Evolutionary conservation across 1,284 basidiomycete genomes (phyloP).

Genomic region (Apiotrichum laibachii): DNA sequence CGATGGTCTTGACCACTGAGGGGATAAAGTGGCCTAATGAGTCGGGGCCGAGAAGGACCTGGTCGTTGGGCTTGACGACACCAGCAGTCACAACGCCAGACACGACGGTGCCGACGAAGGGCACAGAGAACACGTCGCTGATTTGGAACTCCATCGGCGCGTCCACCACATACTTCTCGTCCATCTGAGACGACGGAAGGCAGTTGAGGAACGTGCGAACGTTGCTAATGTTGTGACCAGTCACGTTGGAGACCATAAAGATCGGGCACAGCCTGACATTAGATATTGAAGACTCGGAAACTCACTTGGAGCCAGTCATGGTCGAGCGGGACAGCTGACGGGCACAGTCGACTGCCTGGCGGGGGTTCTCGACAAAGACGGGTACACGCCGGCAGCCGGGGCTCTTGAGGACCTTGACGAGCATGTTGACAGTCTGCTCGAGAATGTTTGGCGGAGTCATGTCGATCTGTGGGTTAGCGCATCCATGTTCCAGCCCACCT

Average conservation of each 20-base stretch:
- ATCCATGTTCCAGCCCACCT: constrained; percentile 59
- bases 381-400: constrained; percentile 78
- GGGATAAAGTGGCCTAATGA: constrained; percentile 83
- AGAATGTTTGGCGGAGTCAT: constrained; percentile 94
- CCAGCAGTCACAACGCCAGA: constrained; percentile 85
- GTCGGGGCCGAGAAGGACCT: constrained; percentile 85
- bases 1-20: constrained; percentile 85
- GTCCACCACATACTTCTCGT: constrained; percentile 74
- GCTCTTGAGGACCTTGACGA: constrained; percentile 86
- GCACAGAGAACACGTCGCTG: constrained; percentile 66
- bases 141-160: constrained; percentile 76
- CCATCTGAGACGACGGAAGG: constrained; percentile 74
- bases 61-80: constrained; percentile 72
- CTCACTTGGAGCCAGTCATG: constrained; percentile 59
- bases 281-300: not conserved
- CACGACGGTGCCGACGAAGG: constrained; percentile 92
- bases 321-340: constrained; percentile 67
- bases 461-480: constrained; percentile 65
- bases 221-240: constrained; percentile 75
- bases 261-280: constrained; percentile 75
- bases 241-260: constrained; percentile 92
- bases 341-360: constrained; percentile 67
- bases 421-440: constrained; percentile 85
- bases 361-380: constrained; percentile 54
- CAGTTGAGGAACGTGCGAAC: constrained; percentile 82